phyloP scores from a whole-genome alignment of 495 filamentous ascomycete species.

The Letharia columbiana region DNA sequence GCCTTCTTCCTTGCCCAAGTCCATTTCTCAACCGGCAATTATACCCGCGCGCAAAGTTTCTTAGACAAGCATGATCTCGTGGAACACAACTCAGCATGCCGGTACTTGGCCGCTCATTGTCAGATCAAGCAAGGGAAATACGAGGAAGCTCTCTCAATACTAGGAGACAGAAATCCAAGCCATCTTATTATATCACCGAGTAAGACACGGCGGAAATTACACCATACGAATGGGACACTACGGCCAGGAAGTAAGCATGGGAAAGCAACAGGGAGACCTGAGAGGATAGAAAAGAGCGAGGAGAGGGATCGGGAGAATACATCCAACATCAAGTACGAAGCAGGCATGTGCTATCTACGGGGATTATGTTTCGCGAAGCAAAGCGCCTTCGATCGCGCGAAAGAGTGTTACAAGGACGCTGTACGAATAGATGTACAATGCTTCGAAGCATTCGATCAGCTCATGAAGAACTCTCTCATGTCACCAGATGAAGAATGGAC shows the following conservation, averaged over 20 bases:
- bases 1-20: constrained; percentile 92
- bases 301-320: constrained; percentile 58
- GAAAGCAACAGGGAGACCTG: constrained; percentile 36
- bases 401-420: constrained; percentile 96
- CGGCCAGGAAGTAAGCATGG: constrained; percentile 29
- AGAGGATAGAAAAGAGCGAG: constrained; percentile 52
- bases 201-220: constrained; percentile 53
- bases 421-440: constrained; percentile 96
- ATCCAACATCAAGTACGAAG: constrained; percentile 76
- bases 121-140: constrained; percentile 83
- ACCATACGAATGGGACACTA: constrained; percentile 43
- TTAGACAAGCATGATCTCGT: constrained; percentile 80
- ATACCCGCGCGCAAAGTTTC: constrained; percentile 77
- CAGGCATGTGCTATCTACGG: constrained; percentile 92
- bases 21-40: constrained; percentile 90
- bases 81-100: constrained; percentile 70
- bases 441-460: constrained; percentile 93
- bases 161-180: constrained; percentile 85
- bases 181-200: constrained; percentile 65
- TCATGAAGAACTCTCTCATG: constrained; percentile 97
- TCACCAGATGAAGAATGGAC: constrained; percentile 94
- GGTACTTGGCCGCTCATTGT: constrained; percentile 88
- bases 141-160: constrained; percentile 76
- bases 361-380: constrained; percentile 94
- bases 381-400: constrained; percentile 94